Evolutionary conservation across 768 basidiomycete genomes (phyloP).

Genomic region (Chalciporus pseudorubinellus): DNA sequence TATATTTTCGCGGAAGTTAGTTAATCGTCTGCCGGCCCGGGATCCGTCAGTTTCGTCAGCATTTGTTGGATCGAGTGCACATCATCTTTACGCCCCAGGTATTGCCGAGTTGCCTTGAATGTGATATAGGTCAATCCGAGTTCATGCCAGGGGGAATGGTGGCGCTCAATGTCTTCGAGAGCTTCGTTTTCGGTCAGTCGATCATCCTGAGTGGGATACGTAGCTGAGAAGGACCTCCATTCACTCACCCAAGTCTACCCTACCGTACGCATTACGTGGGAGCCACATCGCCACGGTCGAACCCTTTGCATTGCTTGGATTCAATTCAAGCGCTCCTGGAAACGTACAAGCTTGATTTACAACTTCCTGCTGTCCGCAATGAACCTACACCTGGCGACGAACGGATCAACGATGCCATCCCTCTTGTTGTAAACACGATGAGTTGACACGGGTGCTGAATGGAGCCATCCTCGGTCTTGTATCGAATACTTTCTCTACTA

Average conservation of each 20-base stretch:
- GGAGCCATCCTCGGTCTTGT: conserved; percentile 80
- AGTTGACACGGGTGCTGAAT: conserved; percentile 71
- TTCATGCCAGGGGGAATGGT: conserved; percentile 88
- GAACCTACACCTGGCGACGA: conserved; percentile 29
- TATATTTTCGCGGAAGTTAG: conserved; percentile 70
- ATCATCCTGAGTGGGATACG: too few species aligned
- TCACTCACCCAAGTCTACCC: conserved; percentile 77
- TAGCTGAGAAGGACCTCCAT: conserved; percentile 93
- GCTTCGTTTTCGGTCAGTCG: conserved; percentile 64
- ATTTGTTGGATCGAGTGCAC: too few species aligned
- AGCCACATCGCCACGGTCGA: conserved; percentile 69
- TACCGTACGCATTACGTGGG: conserved; percentile 80
- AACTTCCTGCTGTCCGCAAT: conserved; percentile 38
- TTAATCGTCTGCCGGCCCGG: conserved; percentile 72
- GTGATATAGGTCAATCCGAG: conserved; percentile 92
- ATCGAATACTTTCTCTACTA: conserved; percentile 11
- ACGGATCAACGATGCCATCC: conserved; percentile 58
- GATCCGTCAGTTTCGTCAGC: conserved; percentile 40
- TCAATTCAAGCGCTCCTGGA: conserved; percentile 66
- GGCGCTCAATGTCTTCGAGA: conserved; percentile 67
- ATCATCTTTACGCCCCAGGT: conserved; percentile 54
- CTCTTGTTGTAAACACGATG: conserved; percentile 93
- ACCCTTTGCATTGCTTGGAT: conserved; percentile 73
- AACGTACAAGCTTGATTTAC: conserved; percentile 67
- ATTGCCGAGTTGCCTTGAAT: conserved; percentile 86